Conservation (phyloP, 2,329 filamentous ascomycete species). For the Neonectria magnoliae region DNA sequence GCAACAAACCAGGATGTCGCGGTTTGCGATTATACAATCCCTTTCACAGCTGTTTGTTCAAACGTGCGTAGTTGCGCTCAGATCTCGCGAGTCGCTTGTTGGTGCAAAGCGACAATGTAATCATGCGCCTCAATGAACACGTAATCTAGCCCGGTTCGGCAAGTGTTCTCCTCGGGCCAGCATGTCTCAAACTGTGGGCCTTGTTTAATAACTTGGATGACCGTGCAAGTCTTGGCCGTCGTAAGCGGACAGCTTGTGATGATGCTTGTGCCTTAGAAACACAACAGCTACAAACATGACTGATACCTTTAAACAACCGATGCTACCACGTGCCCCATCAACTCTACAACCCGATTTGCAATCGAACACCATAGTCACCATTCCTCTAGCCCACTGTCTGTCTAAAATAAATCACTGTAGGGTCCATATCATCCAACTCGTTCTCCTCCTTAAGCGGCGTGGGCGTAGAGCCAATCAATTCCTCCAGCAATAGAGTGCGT, state of each 20-base stretch:
- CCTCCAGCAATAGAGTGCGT: background rate
- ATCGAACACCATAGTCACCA: background rate
- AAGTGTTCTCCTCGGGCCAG: background rate
- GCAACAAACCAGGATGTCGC: no score
- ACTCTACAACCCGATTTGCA: background rate
- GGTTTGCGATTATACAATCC: no score
- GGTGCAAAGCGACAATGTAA: constrained; percentile 8
- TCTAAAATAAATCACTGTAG: background rate
- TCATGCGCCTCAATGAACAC: constrained; percentile 34
- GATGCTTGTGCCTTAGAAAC: background rate
- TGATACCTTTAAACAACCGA: background rate
- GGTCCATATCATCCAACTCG: background rate
- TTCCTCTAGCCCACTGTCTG: background rate
- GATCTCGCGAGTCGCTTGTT: background rate
- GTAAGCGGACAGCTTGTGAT: background rate
- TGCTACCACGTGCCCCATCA: background rate
- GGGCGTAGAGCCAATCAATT: constrained; percentile 17
- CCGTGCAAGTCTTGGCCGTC: background rate
- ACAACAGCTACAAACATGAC: background rate
- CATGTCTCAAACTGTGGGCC: background rate
- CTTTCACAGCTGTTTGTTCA: no score
- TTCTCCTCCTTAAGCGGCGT: background rate
- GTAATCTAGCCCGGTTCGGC: constrained; percentile 28
- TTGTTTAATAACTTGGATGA: constrained; percentile 1
- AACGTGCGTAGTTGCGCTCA: background rate